Base-by-base conservation (phyloP, 2,329 filamentous ascomycete genomes). In the Colletotrichum spaethianum region DNA sequence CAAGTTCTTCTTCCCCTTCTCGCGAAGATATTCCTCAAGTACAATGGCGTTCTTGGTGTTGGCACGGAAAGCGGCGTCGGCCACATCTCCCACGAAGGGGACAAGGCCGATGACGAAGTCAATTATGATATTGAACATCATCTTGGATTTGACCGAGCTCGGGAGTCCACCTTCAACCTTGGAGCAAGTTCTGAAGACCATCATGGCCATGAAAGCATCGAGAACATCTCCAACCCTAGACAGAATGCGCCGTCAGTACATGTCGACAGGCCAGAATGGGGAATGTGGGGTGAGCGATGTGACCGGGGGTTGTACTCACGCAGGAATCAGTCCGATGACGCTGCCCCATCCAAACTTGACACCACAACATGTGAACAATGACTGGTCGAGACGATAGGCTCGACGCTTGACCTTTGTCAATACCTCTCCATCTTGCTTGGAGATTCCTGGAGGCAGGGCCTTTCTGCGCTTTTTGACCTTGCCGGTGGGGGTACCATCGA, bases 271-370 rank as follows among this genome's bases (percentile, higher is more conserved):
- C 20, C 28, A 6, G 20, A 60, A 33, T 36, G 14, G 26, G 38
- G 38, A 40, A 50, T 67, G 52, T 42, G 64, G 55, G 28, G 48
- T 20, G 20, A 36, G 38, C n/a, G 11, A 23, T 46, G 16, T 11
- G 31, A 44, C 23, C 40, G 18, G 23, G 20, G 3, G 33, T 23
- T 14, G 16, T 67, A 88, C 93, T 87, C 88, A 94, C 89, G 90
- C 90, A 76, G 96, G 96, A 66, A 98, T 82, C 9, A 98, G 80
- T 18, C 92, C 96, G 77, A 98, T 94, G 70, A 98, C 89, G 76
- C 92, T 93, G 63, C 93, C 91, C 94, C 95, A 98, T 66, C 96
- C 96, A 79, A 98, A 95, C 70, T 92, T 90, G 71, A 97, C 88
- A 53, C 95, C 94, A 75, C 93, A 90, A 79, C 94, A 90, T 78